These are phyloP conservation scores for Daldinia caldariorum DNA, from an alignment of 495 filamentous ascomycete species.

Conservation along the genomic window DNA sequence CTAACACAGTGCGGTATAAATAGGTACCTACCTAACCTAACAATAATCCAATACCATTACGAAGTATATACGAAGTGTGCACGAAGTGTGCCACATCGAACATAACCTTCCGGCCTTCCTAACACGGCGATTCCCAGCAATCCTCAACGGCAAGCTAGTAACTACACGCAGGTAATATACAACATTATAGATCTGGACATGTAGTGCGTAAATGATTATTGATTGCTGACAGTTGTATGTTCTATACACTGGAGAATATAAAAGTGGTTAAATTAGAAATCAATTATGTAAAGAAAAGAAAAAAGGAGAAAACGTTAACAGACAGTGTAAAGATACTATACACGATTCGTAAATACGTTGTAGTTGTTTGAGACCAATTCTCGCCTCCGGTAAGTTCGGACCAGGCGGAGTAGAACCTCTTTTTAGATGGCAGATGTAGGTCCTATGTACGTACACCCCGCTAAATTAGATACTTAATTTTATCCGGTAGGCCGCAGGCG, in stretches of 20 bases:
- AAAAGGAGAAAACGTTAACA: neutral
- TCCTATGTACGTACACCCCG: too few species aligned
- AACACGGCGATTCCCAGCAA: constrained; percentile 28
- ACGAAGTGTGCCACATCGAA: constrained; percentile 6
- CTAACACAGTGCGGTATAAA: constrained; percentile 23
- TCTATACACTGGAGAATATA: neutral
- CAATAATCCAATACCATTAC: neutral
- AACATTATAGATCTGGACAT: constrained; percentile 17
- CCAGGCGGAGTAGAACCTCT: constrained; percentile 1
- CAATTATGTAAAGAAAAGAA: neutral
- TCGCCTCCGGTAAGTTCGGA: neutral
- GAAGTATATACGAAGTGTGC: neutral
- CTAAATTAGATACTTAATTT: constrained; percentile 11
- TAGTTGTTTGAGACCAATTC: neutral
- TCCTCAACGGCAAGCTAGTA: constrained; percentile 5
- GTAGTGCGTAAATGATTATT: constrained; percentile 3
- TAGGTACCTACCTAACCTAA: neutral
- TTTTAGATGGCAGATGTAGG: neutral
- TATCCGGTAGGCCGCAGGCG: constrained; percentile 12
- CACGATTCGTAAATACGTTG: too few species aligned
- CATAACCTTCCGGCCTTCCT: constrained; percentile 26
- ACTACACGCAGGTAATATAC: neutral
- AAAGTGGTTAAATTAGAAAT: neutral
- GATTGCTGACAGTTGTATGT: neutral
- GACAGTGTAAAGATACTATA: neutral